Percentiles rank a stretch among this genome's conserved stretches.
Evolutionary conservation across 805 yeast species (phyloP).

Genomic region (Teunomyces funiuensis): DNA sequence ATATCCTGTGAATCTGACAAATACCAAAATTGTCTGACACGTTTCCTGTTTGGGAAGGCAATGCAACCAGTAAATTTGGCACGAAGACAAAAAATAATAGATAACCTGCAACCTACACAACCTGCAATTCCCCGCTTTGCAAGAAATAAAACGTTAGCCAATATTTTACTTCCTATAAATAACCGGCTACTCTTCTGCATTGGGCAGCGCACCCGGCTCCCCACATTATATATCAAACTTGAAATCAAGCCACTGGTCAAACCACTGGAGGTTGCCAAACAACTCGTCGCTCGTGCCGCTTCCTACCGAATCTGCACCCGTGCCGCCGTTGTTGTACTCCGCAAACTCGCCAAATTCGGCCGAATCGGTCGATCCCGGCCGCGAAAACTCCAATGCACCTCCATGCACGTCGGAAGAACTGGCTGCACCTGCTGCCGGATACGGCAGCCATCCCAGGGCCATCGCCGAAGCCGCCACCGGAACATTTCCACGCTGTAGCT

Average conservation of each 20-base stretch:
- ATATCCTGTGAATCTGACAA: too few species aligned
- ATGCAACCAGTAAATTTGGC: too few species aligned
- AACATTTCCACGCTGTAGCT: constrained; percentile 13
- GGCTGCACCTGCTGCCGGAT: not conserved
- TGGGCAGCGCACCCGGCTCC: too few species aligned
- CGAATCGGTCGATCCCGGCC: constrained; percentile 1
- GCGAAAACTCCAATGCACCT: not conserved
- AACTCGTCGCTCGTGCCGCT: constrained; percentile 16
- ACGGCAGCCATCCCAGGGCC: not conserved
- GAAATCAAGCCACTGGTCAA: constrained; percentile 50
- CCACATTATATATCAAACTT: constrained; percentile 16
- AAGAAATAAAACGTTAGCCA: too few species aligned
- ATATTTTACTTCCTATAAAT: too few species aligned
- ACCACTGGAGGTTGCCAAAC: constrained; percentile 52
- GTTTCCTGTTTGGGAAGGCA: too few species aligned
- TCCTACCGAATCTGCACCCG: not conserved
- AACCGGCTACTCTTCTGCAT: too few species aligned
- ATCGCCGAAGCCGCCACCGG: not conserved
- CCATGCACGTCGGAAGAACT: not conserved
- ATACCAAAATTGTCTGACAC: too few species aligned
- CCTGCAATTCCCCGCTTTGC: too few species aligned
- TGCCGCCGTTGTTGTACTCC: not conserved
- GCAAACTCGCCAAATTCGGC: constrained; percentile 1
- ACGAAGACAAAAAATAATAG: too few species aligned
- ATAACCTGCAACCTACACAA: too few species aligned